Evolutionary conservation across 371 early-diverging fungal species (phyloP).

Genomic region (Zopfochytrium polystomum): DNA sequence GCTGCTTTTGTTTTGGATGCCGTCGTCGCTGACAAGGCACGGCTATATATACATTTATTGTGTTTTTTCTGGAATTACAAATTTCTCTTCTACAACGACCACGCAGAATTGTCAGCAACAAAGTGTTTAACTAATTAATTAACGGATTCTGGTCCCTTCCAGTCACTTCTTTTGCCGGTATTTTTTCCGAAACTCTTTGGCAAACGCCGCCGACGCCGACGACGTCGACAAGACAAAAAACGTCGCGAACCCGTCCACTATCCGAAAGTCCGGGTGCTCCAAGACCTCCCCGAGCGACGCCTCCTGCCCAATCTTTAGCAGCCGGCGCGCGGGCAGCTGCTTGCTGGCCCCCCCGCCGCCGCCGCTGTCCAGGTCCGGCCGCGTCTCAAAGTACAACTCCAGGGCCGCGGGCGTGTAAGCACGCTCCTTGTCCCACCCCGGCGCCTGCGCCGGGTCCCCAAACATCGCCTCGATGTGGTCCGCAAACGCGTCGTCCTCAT

Average conservation of each 20-base stretch:
- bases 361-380: constrained; percentile 49
- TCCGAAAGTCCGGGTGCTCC: constrained; percentile 21
- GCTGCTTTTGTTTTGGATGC: too few relatives aligned
- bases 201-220: constrained; percentile 13
- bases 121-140: too few relatives aligned
- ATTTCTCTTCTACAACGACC: too few relatives aligned
- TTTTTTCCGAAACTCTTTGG: constrained; percentile 24
- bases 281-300: constrained; percentile 29
- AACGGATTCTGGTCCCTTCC: too few relatives aligned
- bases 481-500: constrained; percentile 76
- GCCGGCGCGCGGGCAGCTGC: constrained; percentile 7
- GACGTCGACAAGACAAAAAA: constrained; percentile 32
- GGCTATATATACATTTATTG: too few relatives aligned
- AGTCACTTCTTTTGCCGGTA: too few relatives aligned
- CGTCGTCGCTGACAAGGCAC: too few relatives aligned
- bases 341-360: constrained; percentile 4
- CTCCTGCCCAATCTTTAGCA: constrained; percentile 32
- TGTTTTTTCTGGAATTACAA: too few relatives aligned
- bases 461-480: constrained; percentile 86
- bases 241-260: constrained; percentile 42
- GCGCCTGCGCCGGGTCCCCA: constrained; percentile 60
- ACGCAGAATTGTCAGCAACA: too few relatives aligned
- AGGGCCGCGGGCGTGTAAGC: constrained; percentile 67
- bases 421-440: constrained; percentile 74
- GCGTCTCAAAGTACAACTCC: constrained; percentile 74